phyloP scores from a whole-genome alignment of 1,139 yeast genomes.

The Pneumocystis jirovecii region DNA sequence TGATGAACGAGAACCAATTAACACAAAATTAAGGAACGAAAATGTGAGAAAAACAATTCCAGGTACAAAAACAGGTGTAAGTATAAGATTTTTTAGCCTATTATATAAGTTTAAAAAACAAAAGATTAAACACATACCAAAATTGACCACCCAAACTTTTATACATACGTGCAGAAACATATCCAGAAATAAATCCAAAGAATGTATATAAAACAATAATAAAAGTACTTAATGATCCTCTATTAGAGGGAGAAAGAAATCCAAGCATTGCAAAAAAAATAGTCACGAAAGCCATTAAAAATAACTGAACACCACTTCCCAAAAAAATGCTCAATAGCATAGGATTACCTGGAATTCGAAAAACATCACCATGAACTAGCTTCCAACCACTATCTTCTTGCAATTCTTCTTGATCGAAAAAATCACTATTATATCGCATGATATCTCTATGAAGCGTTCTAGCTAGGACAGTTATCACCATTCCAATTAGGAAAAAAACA shows the following conservation, averaged over 20 bases:
- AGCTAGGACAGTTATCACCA: slow-evolving; percentile 65
- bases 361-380: slow-evolving; percentile 85
- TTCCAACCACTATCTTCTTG: slow-evolving; percentile 98
- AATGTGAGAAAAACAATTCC: slow-evolving; percentile 53
- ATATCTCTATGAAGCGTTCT: slow-evolving; percentile 77
- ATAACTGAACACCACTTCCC: slow-evolving; percentile 80
- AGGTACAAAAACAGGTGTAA: slow-evolving; percentile 78
- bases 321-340: slow-evolving; percentile 62
- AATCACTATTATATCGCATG: slow-evolving; percentile 74
- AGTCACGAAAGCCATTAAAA: slow-evolving; percentile 61
- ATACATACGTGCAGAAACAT: slow-evolving; percentile 70
- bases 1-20: slow-evolving; percentile 64
- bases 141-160: slow-evolving; percentile 82
- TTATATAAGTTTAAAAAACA: neutral
- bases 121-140: slow-evolving; percentile 39
- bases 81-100: slow-evolving; percentile 38
- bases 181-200: slow-evolving; percentile 71
- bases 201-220: slow-evolving; percentile 71
- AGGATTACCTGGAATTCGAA: slow-evolving; percentile 63
- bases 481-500: slow-evolving; percentile 59
- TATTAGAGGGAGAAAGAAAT: slow-evolving; percentile 77
- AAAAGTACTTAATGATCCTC: slow-evolving; percentile 85
- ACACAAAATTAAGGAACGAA: slow-evolving; percentile 62
- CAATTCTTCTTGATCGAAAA: slow-evolving; percentile 63
- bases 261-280: slow-evolving; percentile 78